A percentile compares a stretch with the other conserved stretches of the same genome.
Conservation (phyloP, 2,329 filamentous ascomycete species). For the Xylariomycetidae sp. region DNA sequence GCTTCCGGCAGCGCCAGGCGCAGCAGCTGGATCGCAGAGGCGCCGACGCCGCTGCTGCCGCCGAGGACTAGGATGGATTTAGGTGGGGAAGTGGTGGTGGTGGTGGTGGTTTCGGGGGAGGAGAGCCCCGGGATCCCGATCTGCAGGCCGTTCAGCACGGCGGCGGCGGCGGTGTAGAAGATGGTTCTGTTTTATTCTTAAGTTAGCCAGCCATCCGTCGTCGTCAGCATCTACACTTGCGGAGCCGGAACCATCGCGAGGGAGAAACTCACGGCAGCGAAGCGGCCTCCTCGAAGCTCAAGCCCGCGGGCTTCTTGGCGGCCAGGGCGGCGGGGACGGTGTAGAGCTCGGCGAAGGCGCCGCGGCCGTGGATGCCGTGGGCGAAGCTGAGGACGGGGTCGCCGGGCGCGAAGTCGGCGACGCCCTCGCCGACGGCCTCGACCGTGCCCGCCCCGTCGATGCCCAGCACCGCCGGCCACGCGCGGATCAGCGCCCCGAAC, state of each 20-base stretch:
- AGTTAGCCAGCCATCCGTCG: no score
- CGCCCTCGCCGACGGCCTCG: constrained; percentile 25
- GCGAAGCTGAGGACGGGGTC: constrained; percentile 23
- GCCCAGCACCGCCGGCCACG: constrained; percentile 29
- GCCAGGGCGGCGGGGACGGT: constrained; percentile 14
- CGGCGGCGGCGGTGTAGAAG: constrained; percentile 19
- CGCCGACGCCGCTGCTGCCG: constrained; percentile 28
- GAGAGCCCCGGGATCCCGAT: constrained; percentile 20
- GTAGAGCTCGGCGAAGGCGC: constrained; percentile 24
- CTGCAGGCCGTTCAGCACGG: constrained; percentile 19
- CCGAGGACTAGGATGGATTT: constrained; percentile 30
- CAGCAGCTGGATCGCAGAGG: constrained; percentile 29
- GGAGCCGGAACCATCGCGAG: no score
- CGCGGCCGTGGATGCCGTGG: constrained; percentile 8
- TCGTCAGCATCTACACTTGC: no score
- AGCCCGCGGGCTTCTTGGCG: constrained; percentile 21
- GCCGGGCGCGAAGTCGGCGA: constrained; percentile 23
- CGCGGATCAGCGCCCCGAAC: constrained; percentile 19
- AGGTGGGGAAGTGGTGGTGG: constrained; percentile 1
- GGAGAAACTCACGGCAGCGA: constrained; percentile 25
- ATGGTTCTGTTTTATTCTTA: no score
- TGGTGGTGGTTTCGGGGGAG: neutral
- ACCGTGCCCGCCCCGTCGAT: constrained; percentile 29
- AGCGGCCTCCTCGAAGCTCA: constrained; percentile 27
- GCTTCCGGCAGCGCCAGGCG: constrained; percentile 24